Conservation (phyloP, 805 yeast genomes). For the Sungouiozyma intestinalis region DNA sequence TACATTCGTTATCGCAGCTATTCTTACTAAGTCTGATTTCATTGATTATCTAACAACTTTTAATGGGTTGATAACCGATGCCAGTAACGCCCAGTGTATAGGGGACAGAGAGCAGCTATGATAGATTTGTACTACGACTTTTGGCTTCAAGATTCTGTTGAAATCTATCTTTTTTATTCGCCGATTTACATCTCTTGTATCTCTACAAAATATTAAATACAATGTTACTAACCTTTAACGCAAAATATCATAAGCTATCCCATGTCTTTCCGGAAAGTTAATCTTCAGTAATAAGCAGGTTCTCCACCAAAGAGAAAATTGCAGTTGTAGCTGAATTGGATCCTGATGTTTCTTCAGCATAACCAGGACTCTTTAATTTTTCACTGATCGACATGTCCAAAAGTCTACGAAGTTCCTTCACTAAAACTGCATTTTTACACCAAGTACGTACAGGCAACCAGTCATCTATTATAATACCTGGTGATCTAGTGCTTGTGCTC, state of each 20-base stretch:
- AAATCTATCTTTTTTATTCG: no score
- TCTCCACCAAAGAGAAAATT: neutral
- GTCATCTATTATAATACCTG: conserved; percentile 77
- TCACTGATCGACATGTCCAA: conserved; percentile 59
- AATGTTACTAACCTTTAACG: no score
- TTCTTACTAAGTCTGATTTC: no score
- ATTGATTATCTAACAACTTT: no score
- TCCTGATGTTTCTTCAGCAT: conserved; percentile 7
- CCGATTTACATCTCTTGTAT: no score
- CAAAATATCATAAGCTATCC: no score
- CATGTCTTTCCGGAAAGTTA: neutral
- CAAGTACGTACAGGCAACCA: conserved; percentile 89
- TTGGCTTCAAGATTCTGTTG: no score
- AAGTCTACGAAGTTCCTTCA: conserved; percentile 55
- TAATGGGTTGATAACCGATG: no score
- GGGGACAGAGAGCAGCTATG: no score
- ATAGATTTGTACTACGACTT: no score
- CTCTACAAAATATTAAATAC: neutral
- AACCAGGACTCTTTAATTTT: conserved; percentile 42
- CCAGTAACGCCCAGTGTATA: no score
- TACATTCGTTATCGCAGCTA: no score
- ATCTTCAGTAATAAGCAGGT: neutral
- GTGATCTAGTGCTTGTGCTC: conserved; percentile 43
- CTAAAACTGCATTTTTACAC: conserved; percentile 85
- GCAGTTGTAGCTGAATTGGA: neutral